phyloP scores from a whole-genome alignment of 257 asterid genomes.

The Solanum corneliomulleri region DNA sequence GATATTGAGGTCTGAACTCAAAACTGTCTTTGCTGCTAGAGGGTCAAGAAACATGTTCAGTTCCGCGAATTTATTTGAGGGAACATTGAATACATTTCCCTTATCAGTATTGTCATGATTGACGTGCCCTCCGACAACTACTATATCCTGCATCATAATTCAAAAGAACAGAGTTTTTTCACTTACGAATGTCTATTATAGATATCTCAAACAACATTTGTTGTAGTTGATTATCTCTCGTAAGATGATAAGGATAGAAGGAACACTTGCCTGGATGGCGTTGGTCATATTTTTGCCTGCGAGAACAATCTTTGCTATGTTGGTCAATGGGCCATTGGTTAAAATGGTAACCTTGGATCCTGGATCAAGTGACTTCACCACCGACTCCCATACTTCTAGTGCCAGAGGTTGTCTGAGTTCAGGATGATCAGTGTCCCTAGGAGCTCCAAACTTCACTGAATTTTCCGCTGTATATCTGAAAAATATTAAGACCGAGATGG shows the following conservation, averaged over 20 bases:
- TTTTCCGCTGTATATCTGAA: slow-evolving; percentile 71
- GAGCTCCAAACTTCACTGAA: slow-evolving; percentile 59
- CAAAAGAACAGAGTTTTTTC: background rate
- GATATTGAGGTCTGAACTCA: slow-evolving; percentile 34
- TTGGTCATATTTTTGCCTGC: slow-evolving; percentile 30
- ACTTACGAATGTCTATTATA: background rate
- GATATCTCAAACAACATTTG: background rate
- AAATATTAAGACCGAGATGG: background rate
- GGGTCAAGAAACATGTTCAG: slow-evolving; percentile 83
- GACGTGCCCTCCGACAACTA: slow-evolving; percentile 69
- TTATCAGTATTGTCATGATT: slow-evolving; percentile 11
- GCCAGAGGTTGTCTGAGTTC: slow-evolving; percentile 76
- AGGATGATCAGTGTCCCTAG: slow-evolving; percentile 66
- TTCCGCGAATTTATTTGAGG: slow-evolving; percentile 53
- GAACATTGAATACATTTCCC: slow-evolving; percentile 59
- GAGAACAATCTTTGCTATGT: slow-evolving; percentile 49
- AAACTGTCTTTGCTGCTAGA: slow-evolving; percentile 53
- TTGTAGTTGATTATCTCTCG: background rate
- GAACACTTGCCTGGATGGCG: slow-evolving; percentile 41
- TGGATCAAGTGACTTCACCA: slow-evolving; percentile 32
- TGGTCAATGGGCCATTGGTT: slow-evolving; percentile 85
- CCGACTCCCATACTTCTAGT: slow-evolving; percentile 57
- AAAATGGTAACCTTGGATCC: slow-evolving; percentile 57
- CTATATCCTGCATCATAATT: slow-evolving; percentile 37
- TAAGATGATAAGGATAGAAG: background rate